Conservation (phyloP, 768 basidiomycete genomes). For the Lactarius quietus region DNA sequence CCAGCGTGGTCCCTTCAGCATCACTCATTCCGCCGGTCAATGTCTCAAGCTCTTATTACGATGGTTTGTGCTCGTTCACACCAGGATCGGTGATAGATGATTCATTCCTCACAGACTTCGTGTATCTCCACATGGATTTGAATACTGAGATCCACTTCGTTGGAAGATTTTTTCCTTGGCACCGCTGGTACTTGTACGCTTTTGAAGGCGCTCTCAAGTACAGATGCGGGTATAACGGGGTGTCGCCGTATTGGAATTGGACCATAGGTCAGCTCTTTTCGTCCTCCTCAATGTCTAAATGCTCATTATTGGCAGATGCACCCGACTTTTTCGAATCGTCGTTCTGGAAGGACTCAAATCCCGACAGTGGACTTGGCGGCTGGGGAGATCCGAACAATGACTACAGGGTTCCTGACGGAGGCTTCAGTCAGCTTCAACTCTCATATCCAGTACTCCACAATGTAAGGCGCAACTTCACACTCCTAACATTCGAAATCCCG, state of each 20-base stretch:
- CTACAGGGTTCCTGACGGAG: slow-evolving; percentile 33
- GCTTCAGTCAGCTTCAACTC: slow-evolving; percentile 30
- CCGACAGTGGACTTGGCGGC: too few species aligned
- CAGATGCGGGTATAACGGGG: slow-evolving; percentile 29
- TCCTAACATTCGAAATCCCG: too few species aligned
- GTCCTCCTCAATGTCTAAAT: background rate
- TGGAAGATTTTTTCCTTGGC: slow-evolving; percentile 32
- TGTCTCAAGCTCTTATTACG: slow-evolving; percentile 23
- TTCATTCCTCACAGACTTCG: slow-evolving; percentile 18
- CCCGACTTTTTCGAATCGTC: too few species aligned
- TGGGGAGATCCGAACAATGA: too few species aligned
- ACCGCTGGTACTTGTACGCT: slow-evolving; percentile 29
- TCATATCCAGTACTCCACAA: too few species aligned
- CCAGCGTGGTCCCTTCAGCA: too few species aligned
- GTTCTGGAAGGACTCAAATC: too few species aligned
- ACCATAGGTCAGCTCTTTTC: slow-evolving; percentile 23
- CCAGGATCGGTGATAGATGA: too few species aligned
- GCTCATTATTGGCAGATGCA: slow-evolving; percentile 25
- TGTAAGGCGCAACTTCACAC: too few species aligned
- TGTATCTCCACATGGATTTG: too few species aligned
- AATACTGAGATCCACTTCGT: slow-evolving; percentile 31
- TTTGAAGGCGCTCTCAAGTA: slow-evolving; percentile 27
- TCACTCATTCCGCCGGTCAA: too few species aligned
- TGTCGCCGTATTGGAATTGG: slow-evolving; percentile 34
- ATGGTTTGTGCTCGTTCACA: slow-evolving; percentile 7